Percentiles rank a stretch among this genome's conserved stretches.
Evolutionary conservation across 1,284 basidiomycete genomes (phyloP).

Genomic region (Ceratobasidium sp.): DNA sequence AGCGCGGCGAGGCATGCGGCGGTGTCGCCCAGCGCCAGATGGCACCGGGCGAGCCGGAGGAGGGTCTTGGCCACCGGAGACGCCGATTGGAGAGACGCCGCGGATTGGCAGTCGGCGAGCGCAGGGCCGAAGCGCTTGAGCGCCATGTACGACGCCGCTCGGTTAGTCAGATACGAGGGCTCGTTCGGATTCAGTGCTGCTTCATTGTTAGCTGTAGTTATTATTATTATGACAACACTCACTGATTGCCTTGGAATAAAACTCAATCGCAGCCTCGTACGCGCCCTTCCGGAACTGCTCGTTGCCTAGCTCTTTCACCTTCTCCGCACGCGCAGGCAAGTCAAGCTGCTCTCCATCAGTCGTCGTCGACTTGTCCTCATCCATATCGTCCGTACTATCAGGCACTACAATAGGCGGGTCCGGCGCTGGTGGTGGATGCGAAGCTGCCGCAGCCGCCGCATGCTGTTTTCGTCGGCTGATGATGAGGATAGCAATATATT

Average conservation of each 20-base stretch:
- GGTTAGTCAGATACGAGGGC: slow-evolving; percentile 85
- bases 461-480: slow-evolving; percentile 31
- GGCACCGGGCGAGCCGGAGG: slow-evolving; percentile 83
- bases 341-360: slow-evolving; percentile 34
- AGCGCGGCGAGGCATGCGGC: slow-evolving; percentile 75
- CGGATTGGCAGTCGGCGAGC: slow-evolving; percentile 83
- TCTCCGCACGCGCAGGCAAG: slow-evolving; percentile 65
- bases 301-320: slow-evolving; percentile 81
- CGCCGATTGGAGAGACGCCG: slow-evolving; percentile 73
- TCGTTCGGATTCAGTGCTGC: slow-evolving; percentile 77
- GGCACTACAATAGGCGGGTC: slow-evolving; percentile 36
- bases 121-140: slow-evolving; percentile 82
- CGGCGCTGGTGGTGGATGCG: neutral
- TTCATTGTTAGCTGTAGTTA: no score
- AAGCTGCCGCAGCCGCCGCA: neutral
- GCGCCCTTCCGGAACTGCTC: slow-evolving; percentile 75
- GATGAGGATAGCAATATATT: no score
- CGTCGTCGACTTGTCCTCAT: slow-evolving; percentile 13
- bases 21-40: slow-evolving; percentile 78
- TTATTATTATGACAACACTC: no score
- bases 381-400: slow-evolving; percentile 39
- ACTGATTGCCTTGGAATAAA: slow-evolving; percentile 85
- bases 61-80: slow-evolving; percentile 73
- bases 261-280: slow-evolving; percentile 79
- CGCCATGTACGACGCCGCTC: slow-evolving; percentile 88